Evolutionary conservation across 495 filamentous ascomycete species (phyloP).

Genomic region (Aspergillus olivimuriae): DNA sequence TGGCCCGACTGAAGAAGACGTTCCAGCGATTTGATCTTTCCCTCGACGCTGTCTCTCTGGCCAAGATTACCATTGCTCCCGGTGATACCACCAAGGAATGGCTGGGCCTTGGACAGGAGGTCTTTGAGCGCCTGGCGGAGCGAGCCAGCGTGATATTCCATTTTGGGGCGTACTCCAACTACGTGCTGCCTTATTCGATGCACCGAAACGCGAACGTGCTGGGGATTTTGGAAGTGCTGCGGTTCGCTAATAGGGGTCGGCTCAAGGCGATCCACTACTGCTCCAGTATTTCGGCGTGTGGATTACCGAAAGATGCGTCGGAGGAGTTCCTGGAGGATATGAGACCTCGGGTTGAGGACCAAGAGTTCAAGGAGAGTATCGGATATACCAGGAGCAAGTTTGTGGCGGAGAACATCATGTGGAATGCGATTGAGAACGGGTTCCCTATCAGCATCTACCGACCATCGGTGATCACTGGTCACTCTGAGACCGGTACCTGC

Average conservation of each 20-base stretch:
- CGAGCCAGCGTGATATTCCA: constrained; percentile 16
- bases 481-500: constrained; percentile 7
- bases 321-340: constrained; percentile 8
- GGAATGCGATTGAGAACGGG: constrained; percentile 9
- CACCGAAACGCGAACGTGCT: constrained; percentile 12
- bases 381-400: constrained; percentile 16
- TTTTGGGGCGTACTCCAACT: constrained; percentile 11
- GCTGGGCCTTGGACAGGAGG: constrained; percentile 5
- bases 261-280: constrained; percentile 12
- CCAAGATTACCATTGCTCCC: constrained; percentile 6
- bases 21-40: constrained; percentile 1
- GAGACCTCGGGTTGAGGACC: constrained; percentile 3
- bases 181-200: constrained; percentile 9
- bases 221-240: constrained; percentile 4
- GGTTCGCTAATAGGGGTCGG: constrained; percentile 6
- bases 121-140: constrained; percentile 2
- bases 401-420: constrained; percentile 8
- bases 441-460: constrained; percentile 14
- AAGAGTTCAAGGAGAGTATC: constrained; percentile 2
- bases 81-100: constrained; percentile 2
- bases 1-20: background rate
- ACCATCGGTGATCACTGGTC: constrained; percentile 6
- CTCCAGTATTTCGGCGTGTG: constrained; percentile 12
- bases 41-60: background rate
- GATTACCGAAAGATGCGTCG: background rate